Percentiles rank a stretch among this genome's conserved stretches.
phyloP scores from a whole-genome alignment of 2,329 filamentous ascomycete species.

The Neophaeococcomyces aloes region DNA sequence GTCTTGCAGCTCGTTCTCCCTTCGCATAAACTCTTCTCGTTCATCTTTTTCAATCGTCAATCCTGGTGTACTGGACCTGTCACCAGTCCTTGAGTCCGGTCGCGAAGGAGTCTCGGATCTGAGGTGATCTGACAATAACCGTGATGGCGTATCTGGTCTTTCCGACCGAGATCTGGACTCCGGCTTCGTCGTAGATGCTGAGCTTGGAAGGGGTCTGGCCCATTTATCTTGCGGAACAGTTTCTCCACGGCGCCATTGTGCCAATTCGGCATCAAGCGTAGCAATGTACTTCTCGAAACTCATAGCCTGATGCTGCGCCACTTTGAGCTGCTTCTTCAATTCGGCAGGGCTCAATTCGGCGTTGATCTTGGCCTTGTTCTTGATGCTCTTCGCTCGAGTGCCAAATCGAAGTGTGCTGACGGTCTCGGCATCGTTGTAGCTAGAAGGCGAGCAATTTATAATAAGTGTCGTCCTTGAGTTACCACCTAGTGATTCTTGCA shows the following conservation, averaged over 20 bases:
- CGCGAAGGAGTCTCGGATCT: constrained; percentile 42
- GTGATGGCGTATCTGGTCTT: constrained; percentile 49
- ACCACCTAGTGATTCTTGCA: constrained; percentile 94
- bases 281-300: constrained; percentile 81
- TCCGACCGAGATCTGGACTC: constrained; percentile 37
- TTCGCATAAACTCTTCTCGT: constrained; percentile 84
- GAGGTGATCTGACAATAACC: constrained; percentile 42
- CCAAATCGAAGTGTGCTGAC: constrained; percentile 86
- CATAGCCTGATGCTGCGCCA: constrained; percentile 79
- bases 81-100: constrained; percentile 58
- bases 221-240: constrained; percentile 79
- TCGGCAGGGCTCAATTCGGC: constrained; percentile 92
- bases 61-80: constrained; percentile 77
- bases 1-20: constrained; percentile 95
- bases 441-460: constrained; percentile 98
- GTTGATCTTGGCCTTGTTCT: constrained; percentile 99
- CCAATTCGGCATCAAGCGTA: constrained; percentile 72
- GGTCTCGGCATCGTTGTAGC: constrained; percentile 94
- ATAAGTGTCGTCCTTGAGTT: constrained; percentile 98
- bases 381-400: constrained; percentile 94
- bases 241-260: constrained; percentile 79
- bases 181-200: constrained; percentile 40
- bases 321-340: constrained; percentile 84
- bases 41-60: constrained; percentile 90
- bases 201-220: constrained; percentile 51